These are phyloP conservation scores for Debaryomycetaceae sp. DNA, from an alignment of 1,139 yeast species.

Conservation along the genomic window DNA sequence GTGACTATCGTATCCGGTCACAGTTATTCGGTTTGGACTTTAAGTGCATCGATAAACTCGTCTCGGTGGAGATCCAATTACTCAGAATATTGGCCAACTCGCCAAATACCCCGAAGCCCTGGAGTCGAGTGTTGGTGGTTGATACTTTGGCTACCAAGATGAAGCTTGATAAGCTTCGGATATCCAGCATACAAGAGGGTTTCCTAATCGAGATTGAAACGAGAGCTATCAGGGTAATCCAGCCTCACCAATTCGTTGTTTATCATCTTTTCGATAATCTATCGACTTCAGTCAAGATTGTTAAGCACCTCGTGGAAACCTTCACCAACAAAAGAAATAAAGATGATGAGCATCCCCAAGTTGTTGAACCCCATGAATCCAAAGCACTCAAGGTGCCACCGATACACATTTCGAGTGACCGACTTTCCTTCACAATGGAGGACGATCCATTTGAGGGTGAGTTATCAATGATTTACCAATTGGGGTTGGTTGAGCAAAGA, in stretches of 20 bases:
- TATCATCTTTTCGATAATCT: conserved; percentile 60
- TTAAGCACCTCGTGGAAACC: conserved; percentile 50
- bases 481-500: conserved; percentile 70
- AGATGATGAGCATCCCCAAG: conserved; percentile 9
- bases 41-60: conserved; percentile 14
- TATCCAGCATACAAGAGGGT: conserved; percentile 14
- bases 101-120: conserved; percentile 40
- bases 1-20: conserved; percentile 44
- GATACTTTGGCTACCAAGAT: conserved; percentile 18
- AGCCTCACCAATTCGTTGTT: conserved; percentile 53
- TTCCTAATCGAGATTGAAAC: conserved; percentile 8
- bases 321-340: conserved; percentile 30
- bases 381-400: conserved; percentile 49
- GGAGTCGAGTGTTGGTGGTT: conserved; percentile 49
- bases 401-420: conserved; percentile 45
- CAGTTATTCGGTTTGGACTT: conserved; percentile 34
- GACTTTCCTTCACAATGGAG: conserved; percentile 49
- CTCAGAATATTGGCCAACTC: conserved; percentile 52
- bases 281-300: conserved; percentile 48
- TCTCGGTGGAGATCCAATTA: conserved; percentile 27
- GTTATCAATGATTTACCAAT: conserved; percentile 67
- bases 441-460: conserved; percentile 90
- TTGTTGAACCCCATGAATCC: conserved; percentile 32
- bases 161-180: neutral
- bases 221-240: conserved; percentile 33